A percentile compares a stretch with the other conserved stretches of the same genome.
Conservation (phyloP, 805 yeast species). For the Lipomyces yamanashiensis region DNA sequence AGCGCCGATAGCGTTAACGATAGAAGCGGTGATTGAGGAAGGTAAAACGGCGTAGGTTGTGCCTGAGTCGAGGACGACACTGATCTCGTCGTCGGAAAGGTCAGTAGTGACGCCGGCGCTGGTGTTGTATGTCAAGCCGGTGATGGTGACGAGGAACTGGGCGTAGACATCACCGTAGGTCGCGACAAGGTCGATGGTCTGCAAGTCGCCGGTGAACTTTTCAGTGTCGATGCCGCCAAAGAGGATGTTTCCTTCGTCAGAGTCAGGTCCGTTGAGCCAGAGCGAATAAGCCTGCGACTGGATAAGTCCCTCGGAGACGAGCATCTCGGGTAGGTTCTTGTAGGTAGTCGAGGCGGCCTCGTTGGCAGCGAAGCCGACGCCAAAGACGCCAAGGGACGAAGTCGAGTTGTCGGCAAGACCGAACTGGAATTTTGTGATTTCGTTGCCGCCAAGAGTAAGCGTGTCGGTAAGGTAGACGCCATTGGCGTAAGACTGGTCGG, state of each 20-base stretch:
- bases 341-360: conserved; percentile 42
- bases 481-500: conserved; percentile 54
- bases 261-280: conserved; percentile 48
- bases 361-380: conserved; percentile 47
- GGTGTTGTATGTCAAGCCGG: conserved; percentile 24
- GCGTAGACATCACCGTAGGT: conserved; percentile 4
- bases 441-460: conserved; percentile 56
- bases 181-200: conserved; percentile 44
- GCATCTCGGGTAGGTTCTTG: conserved; percentile 44
- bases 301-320: conserved; percentile 51
- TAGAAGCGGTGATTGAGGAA: conserved; percentile 38
- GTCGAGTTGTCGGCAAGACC: conserved; percentile 74
- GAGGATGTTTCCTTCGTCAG: conserved; percentile 47
- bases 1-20: conserved; percentile 46
- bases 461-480: conserved; percentile 70
- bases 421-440: conserved; percentile 59
- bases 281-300: conserved; percentile 52
- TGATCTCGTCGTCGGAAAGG: conserved; percentile 18
- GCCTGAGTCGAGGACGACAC: conserved; percentile 60
- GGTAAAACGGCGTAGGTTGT: conserved; percentile 60
- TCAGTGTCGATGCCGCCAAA: conserved; percentile 54
- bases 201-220: conserved; percentile 49
- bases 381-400: conserved; percentile 59
- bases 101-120: not conserved
- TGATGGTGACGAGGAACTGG: conserved; percentile 22